Conservation (phyloP, 2,329 filamentous ascomycete genomes). For the Talaromyces funiculosus region DNA sequence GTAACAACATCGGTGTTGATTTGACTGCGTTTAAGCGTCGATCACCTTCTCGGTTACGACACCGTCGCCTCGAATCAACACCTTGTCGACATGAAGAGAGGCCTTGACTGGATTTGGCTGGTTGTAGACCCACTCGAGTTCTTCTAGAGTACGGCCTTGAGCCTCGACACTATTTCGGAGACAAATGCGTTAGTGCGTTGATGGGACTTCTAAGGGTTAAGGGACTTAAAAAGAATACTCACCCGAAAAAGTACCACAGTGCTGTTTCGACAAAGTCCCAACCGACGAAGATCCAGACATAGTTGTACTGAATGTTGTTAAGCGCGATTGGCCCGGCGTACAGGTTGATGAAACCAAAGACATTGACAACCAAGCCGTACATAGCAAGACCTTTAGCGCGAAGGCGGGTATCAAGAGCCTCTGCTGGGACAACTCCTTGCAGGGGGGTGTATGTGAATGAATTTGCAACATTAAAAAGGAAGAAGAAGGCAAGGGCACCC, state of each 20-base stretch:
- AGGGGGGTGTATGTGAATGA: slow-evolving; percentile 37
- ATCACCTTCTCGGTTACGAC: slow-evolving; percentile 45
- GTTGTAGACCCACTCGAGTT: slow-evolving; percentile 14
- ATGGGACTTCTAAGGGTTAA: neutral
- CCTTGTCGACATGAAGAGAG: slow-evolving; percentile 44
- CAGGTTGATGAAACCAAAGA: slow-evolving; percentile 23
- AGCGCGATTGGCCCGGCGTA: slow-evolving; percentile 19
- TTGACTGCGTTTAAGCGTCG: slow-evolving; percentile 9
- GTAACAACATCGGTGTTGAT: neutral
- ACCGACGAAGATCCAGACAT: slow-evolving; percentile 19
- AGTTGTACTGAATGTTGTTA: slow-evolving; percentile 35
- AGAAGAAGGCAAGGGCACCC: slow-evolving; percentile 39
- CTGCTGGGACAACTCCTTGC: slow-evolving; percentile 18
- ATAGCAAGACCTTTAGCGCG: slow-evolving; percentile 13
- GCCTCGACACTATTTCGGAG: slow-evolving; percentile 22
- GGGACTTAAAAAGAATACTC: slow-evolving; percentile 16
- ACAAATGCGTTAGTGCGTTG: neutral
- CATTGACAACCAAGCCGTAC: slow-evolving; percentile 10
- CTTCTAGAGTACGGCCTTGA: slow-evolving; percentile 12
- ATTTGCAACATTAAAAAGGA: slow-evolving; percentile 38
- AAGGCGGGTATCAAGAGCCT: slow-evolving; percentile 10
- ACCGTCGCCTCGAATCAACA: slow-evolving; percentile 44
- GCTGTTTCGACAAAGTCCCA: slow-evolving; percentile 11
- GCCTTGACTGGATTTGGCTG: slow-evolving; percentile 38
- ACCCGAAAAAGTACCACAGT: slow-evolving; percentile 22